phyloP scores from a whole-genome alignment of 1,139 yeast genomes.

The Ogataea hybrid region DNA sequence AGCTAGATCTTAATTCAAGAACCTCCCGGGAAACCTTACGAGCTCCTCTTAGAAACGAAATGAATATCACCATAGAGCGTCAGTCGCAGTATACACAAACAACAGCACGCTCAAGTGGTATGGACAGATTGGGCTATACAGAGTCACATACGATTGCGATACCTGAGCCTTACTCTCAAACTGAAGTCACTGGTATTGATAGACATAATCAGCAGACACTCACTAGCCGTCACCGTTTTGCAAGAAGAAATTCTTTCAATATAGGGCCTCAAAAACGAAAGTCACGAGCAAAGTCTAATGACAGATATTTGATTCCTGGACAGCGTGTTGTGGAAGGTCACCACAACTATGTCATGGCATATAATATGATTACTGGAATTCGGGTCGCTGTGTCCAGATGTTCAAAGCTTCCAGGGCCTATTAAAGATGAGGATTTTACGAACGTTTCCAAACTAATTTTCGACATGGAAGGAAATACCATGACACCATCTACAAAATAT shows the following conservation, averaged over 20 bases:
- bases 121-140: slow-evolving; percentile 25
- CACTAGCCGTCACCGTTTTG: slow-evolving; percentile 14
- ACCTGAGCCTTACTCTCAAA: slow-evolving; percentile 28
- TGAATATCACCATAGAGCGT: slow-evolving; percentile 9
- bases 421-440: slow-evolving; percentile 68
- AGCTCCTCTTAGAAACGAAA: slow-evolving; percentile 9
- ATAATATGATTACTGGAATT: slow-evolving; percentile 96
- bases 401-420: slow-evolving; percentile 77
- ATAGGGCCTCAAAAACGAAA: slow-evolving; percentile 21
- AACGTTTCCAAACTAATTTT: slow-evolving; percentile 78
- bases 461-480: slow-evolving; percentile 82
- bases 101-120: slow-evolving; percentile 20
- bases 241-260: slow-evolving; percentile 20
- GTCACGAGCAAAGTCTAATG: slow-evolving; percentile 25
- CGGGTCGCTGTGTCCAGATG: slow-evolving; percentile 92
- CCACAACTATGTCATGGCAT: slow-evolving; percentile 89
- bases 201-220: slow-evolving; percentile 12
- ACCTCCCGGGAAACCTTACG: slow-evolving; percentile 14
- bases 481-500: slow-evolving; percentile 90
- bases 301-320: slow-evolving; percentile 30
- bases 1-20: slow-evolving; percentile 4
- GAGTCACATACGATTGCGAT: slow-evolving; percentile 29
- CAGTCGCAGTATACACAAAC: slow-evolving; percentile 13
- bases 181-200: slow-evolving; percentile 22
- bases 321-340: slow-evolving; percentile 54